Conservation (phyloP, 2,329 filamentous ascomycete species). For the Pseudogymnoascus pannorum region DNA sequence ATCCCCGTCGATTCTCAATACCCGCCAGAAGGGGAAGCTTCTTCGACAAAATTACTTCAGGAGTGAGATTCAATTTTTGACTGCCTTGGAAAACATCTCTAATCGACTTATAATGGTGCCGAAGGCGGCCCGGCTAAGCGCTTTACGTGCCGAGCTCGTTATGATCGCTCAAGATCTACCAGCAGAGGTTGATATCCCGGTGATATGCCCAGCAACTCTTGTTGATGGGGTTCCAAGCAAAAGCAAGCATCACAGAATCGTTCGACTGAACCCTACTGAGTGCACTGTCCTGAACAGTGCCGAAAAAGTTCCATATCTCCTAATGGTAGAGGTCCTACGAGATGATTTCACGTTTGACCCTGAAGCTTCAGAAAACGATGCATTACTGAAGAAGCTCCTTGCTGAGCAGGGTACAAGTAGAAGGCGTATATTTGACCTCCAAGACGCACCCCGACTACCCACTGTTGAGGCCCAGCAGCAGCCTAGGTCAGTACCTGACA, state of each 20-base stretch:
- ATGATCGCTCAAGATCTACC: constrained; percentile 75
- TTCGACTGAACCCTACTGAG: constrained; percentile 75
- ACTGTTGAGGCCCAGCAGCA: constrained; percentile 27
- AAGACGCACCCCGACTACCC: constrained; percentile 52
- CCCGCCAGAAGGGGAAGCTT: constrained; percentile 61
- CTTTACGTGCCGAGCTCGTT: constrained; percentile 71
- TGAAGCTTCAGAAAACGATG: constrained; percentile 63
- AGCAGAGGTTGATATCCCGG: constrained; percentile 74
- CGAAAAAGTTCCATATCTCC: constrained; percentile 75
- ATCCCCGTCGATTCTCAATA: constrained; percentile 54
- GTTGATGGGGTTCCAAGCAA: constrained; percentile 65
- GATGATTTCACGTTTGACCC: constrained; percentile 82
- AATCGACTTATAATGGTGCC: constrained; percentile 77
- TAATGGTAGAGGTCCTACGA: constrained; percentile 76
- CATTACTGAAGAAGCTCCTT: constrained; percentile 51
- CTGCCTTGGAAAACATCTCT: constrained; percentile 74
- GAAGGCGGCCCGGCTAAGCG: constrained; percentile 73
- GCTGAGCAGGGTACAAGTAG: constrained; percentile 46
- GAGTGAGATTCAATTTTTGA: constrained; percentile 72
- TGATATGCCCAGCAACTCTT: constrained; percentile 70
- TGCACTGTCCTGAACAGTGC: constrained; percentile 81
- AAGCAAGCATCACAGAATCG: constrained; percentile 75
- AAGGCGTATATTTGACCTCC: constrained; percentile 59
- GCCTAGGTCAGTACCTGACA: constrained; percentile 43
- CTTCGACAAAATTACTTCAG: constrained; percentile 77